Evolutionary conservation across 768 basidiomycete genomes (phyloP).

Genomic region (Tylopilus felleus): DNA sequence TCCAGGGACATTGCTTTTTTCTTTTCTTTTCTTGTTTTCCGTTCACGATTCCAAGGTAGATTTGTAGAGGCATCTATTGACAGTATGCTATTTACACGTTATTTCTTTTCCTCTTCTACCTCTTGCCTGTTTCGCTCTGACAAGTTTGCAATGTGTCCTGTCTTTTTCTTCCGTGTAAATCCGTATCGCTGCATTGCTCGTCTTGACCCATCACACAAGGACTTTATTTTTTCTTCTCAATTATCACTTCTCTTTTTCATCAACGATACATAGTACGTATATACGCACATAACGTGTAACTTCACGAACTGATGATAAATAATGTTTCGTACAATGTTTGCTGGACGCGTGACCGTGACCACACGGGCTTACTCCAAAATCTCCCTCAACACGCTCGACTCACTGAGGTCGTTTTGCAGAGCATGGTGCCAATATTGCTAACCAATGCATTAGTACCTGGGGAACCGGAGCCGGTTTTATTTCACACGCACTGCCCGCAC

Average conservation of each 20-base stretch:
- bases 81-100: background rate
- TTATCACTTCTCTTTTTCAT: background rate
- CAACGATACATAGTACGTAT: constrained; percentile 10
- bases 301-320: constrained; percentile 5
- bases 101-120: background rate
- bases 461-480: background rate
- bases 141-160: too few relatives aligned
- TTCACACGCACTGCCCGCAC: background rate
- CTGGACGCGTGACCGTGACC: too few relatives aligned
- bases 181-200: background rate
- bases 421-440: too few relatives aligned
- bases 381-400: too few relatives aligned
- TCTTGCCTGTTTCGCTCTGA: background rate
- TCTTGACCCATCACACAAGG: constrained; percentile 13
- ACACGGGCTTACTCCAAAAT: too few relatives aligned
- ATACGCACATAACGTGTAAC: constrained; percentile 24
- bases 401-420: too few relatives aligned
- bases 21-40: background rate
- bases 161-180: too few relatives aligned
- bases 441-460: too few relatives aligned
- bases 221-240: background rate
- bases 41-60: background rate
- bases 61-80: constrained; percentile 13
- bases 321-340: too few relatives aligned
- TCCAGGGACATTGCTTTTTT: background rate